These are phyloP conservation scores for Cryptosporidium baileyi DNA, from an alignment of 169 alveolate species.

Conservation along the genomic window DNA sequence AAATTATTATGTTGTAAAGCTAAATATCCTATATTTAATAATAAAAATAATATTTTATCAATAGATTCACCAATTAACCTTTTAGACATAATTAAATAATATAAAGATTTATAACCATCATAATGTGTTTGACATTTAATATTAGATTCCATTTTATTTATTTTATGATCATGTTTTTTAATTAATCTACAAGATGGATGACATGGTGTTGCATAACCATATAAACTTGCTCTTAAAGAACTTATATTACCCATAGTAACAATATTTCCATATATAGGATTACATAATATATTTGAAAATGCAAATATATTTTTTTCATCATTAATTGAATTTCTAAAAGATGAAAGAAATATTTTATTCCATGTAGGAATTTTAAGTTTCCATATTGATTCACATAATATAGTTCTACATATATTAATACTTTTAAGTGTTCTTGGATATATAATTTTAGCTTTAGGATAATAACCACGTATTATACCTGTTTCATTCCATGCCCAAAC, in stretches of 20 bases:
- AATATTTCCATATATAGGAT: conserved; percentile 48
- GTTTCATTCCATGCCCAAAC: conserved; percentile 69
- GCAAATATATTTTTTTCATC: conserved; percentile 8
- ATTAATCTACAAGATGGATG: conserved; percentile 51
- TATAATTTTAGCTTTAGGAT: conserved; percentile 41
- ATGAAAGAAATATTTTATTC: conserved; percentile 27
- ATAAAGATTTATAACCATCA: conserved; percentile 31
- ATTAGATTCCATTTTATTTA: neutral
- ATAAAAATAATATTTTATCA: conserved; percentile 12
- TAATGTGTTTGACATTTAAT: conserved; percentile 36
- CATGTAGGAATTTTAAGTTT: conserved; percentile 41
- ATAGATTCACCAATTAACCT: conserved; percentile 30
- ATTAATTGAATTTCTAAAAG: neutral
- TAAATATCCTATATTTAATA: conserved; percentile 46
- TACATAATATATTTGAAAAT: conserved; percentile 28
- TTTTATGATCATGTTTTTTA: neutral
- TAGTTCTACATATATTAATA: conserved; percentile 49
- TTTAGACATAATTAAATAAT: conserved; percentile 7
- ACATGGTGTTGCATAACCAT: conserved; percentile 68
- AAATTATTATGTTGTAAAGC: conserved; percentile 62
- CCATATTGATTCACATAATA: conserved; percentile 48
- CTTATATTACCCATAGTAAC: conserved; percentile 54
- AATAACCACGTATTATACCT: conserved; percentile 60
- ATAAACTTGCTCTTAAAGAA: conserved; percentile 49
- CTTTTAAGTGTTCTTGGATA: conserved; percentile 55